A percentile compares a stretch with the other conserved stretches of the same genome.
phyloP scores from a whole-genome alignment of 495 filamentous ascomycete species.

The Thozetella sp. region DNA sequence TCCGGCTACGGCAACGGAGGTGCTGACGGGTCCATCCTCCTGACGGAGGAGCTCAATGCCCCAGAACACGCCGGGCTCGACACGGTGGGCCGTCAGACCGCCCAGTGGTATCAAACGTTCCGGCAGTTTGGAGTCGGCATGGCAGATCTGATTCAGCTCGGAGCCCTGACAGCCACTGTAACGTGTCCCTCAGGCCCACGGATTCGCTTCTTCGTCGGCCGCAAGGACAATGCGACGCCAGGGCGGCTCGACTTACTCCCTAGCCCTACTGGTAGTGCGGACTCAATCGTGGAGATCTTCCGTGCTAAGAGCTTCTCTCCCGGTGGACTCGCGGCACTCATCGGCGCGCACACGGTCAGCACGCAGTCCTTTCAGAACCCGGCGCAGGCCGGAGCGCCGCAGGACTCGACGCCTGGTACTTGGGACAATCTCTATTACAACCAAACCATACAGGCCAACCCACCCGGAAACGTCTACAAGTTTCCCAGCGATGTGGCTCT shows the following conservation, averaged over 20 bases:
- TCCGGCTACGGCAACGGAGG: constrained; percentile 28
- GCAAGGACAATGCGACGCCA: constrained; percentile 22
- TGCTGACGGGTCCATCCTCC: constrained; percentile 35
- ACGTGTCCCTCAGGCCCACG: constrained; percentile 36
- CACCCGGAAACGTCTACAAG: constrained; percentile 42
- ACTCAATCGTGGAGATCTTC: constrained; percentile 38
- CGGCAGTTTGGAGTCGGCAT: constrained; percentile 28
- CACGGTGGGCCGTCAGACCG: constrained; percentile 26
- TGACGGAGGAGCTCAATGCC: constrained; percentile 25
- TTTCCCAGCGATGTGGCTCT: constrained; percentile 45
- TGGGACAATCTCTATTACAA: constrained; percentile 45
- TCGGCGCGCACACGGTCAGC: constrained; percentile 51
- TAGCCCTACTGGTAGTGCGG: constrained; percentile 14
- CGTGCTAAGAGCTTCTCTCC: constrained; percentile 47
- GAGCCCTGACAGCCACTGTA: constrained; percentile 32
- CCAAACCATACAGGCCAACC: constrained; percentile 28
- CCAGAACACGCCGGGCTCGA: constrained; percentile 26
- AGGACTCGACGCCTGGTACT: constrained; percentile 32
- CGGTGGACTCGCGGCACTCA: constrained; percentile 43
- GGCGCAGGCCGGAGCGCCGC: constrained; percentile 26
- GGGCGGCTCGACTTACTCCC: constrained; percentile 26
- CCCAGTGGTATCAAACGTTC: constrained; percentile 27
- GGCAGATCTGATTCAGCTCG: constrained; percentile 43
- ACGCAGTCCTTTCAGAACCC: constrained; percentile 45
- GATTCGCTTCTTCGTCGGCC: constrained; percentile 30